Evolutionary conservation across 225 moss, liverwort and hornwort species (phyloP).

Genomic region (Sphagnum contortum): DNA sequence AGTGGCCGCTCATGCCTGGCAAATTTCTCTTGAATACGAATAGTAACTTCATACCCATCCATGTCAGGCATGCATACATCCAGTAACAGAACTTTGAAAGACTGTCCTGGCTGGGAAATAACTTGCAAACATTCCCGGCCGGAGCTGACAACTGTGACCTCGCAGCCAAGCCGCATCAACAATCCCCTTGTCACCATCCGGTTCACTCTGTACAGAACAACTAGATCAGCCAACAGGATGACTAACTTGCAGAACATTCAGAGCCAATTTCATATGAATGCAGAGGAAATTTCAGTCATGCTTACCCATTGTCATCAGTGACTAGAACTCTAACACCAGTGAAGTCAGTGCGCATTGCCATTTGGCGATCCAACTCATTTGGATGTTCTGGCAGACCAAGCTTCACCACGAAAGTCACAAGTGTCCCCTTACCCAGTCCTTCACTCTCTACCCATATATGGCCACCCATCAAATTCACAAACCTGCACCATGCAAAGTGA

Average conservation of each 20-base stretch:
- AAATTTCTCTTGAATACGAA: constrained; percentile 59
- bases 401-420: constrained; percentile 47
- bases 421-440: constrained; percentile 46
- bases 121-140: constrained; percentile 51
- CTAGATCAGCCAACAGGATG: background rate
- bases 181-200: constrained; percentile 69
- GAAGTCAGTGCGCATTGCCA: constrained; percentile 44
- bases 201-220: constrained; percentile 36
- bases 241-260: too few relatives aligned
- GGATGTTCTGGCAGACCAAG: constrained; percentile 40
- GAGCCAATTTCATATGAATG: too few relatives aligned
- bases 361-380: constrained; percentile 42
- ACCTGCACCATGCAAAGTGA: constrained; percentile 23
- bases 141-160: constrained; percentile 64
- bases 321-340: constrained; percentile 57
- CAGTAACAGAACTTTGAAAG: constrained; percentile 44
- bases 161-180: constrained; percentile 61
- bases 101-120: constrained; percentile 55
- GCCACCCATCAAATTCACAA: constrained; percentile 60
- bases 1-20: constrained; percentile 57
- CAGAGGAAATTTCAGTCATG: too few relatives aligned
- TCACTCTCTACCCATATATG: constrained; percentile 61
- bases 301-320: constrained; percentile 69
- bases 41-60: constrained; percentile 65
- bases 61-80: constrained; percentile 71